Evolutionary conservation across 495 filamentous ascomycete genomes (phyloP).

Genomic region (Penicillium maclennaniae): DNA sequence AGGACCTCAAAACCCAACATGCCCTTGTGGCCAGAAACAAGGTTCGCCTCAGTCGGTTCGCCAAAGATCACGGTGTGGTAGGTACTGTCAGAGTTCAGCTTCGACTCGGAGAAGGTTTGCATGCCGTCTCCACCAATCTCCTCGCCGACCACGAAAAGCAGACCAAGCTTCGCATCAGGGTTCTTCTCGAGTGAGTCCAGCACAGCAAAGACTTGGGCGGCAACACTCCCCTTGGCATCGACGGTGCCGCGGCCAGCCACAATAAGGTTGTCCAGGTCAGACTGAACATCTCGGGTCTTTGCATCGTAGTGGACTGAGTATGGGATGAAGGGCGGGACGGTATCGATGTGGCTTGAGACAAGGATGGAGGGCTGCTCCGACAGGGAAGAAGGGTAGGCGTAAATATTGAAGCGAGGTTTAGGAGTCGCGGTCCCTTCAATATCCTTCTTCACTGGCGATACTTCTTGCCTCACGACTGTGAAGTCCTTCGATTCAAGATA

Average conservation of each 20-base stretch:
- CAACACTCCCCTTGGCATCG: conserved; percentile 87
- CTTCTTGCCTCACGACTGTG: conserved; percentile 61
- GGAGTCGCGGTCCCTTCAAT: neutral
- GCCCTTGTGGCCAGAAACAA: conserved; percentile 89
- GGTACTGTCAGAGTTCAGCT: conserved; percentile 30
- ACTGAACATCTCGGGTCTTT: conserved; percentile 4
- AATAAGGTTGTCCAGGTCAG: conserved; percentile 36
- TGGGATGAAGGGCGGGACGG: conserved; percentile 64
- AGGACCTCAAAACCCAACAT: conserved; percentile 59
- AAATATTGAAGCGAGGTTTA: conserved; percentile 65
- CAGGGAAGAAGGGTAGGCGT: conserved; percentile 64
- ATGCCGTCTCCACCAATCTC: conserved; percentile 84
- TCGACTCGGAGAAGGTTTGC: conserved; percentile 48
- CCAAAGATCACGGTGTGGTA: conserved; percentile 78
- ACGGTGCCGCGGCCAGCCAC: conserved; percentile 79
- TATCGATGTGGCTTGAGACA: conserved; percentile 72
- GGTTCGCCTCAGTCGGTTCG: conserved; percentile 83
- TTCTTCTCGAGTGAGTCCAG: conserved; percentile 52
- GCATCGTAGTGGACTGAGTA: conserved; percentile 28
- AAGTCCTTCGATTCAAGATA: conserved; percentile 64
- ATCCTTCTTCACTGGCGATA: conserved; percentile 25
- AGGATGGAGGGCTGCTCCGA: conserved; percentile 58
- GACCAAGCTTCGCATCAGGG: conserved; percentile 49
- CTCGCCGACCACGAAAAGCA: conserved; percentile 90
- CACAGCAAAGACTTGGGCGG: conserved; percentile 68